Base-by-base conservation (phyloP, 140 eudicot species). In the Senecio squalidus region DNA sequence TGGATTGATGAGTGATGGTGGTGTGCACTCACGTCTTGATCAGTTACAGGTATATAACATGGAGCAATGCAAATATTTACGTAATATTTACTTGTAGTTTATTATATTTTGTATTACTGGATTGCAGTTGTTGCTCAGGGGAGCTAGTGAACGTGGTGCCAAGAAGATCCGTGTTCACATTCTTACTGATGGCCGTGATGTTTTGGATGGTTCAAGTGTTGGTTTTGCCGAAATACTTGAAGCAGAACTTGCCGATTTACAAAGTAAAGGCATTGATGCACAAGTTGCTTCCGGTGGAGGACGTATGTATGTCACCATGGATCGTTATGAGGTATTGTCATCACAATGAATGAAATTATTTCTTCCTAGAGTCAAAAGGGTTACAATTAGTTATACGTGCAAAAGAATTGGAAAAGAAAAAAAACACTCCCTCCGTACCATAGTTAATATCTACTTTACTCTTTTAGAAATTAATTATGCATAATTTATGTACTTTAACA, bases 161-260 rank as follows among this genome's bases (percentile, higher is more conserved):
- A 92, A 92, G 67, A 92, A 74, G 74, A 92, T 87, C 20, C 93
- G 98, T 9, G 83, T 92, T 53, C 98, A 92, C 55, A 73, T 80
- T 55, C 92, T 92, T 52, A 92, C 96, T 9, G 98, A 92, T 68
- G 98, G 98, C 1, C 98, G 98, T 74, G 98, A 92, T 77, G 98
- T 92, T 61, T 64, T 92, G 80, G 98, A 92, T 69, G 98, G 98
- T 24, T 81, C 96, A 46, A 92, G 95, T 74, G 75, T 92, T 13
- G 96, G 85, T 60, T 92, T 92, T 74, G 89, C 85, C 30, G 98
- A 92, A 69, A 87, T 77, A 6, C 96, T 92, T 44, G 96, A 92
- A 68, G 74, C 74, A 21, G 96, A 87, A 72, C 86, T 92, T 40
- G 73, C 80, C 39, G 65, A 76, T 10, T 64, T 92, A 17, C 87